Evolutionary conservation across 352 stramenopile species (phyloP), one percentile per base, ranked within the genome.

Genomic region (Globisporangium spiculum): DNA sequence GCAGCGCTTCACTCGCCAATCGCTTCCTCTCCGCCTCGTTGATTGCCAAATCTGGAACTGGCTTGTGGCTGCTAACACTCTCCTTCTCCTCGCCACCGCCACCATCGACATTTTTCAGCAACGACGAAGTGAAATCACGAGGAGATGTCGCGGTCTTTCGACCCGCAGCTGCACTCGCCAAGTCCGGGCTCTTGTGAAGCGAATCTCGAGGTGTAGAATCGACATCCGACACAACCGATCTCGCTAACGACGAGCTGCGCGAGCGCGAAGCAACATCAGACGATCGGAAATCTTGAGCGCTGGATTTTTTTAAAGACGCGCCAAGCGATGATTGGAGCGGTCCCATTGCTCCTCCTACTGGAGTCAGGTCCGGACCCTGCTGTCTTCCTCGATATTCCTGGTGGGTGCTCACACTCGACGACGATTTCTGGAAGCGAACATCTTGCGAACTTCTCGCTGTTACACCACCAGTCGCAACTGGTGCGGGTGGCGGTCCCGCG

Each of bases 381-480:
- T 38, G 59, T 34, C 24, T 60, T 0, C 63, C 54, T 20, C 27
- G 41, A 14, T 14, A 55, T 12, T 59, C 38, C 54, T 24, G 38
- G 24, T 63, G 52, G 16, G 52, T 27, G 6, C 50, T 70, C 14
- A 55, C 58, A 56, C 32, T 69, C 32, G 46, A 53, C 1, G 65
- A 5, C 0, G 66, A 63, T 52, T 83, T 84, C 26, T 72, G 69
- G 48, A 81, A 68, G 10, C 79, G 79, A 5, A 83, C 75, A 66
- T 92, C 84, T 58, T 88, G 79, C 2, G 75, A 74, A 36, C 82
- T 90, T 34, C 78, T 83, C 5, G 41, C 48, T 16, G 61, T 53
- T n/a, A 14, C 12, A 32, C 26, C 14, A 38, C 41, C 41, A 60
- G 53, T 52, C 44, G 22, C 44, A 24, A 24, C 58, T 34, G 27